Conservation (phyloP, 1,284 basidiomycete species). For the Ganoderma resinaceum region DNA sequence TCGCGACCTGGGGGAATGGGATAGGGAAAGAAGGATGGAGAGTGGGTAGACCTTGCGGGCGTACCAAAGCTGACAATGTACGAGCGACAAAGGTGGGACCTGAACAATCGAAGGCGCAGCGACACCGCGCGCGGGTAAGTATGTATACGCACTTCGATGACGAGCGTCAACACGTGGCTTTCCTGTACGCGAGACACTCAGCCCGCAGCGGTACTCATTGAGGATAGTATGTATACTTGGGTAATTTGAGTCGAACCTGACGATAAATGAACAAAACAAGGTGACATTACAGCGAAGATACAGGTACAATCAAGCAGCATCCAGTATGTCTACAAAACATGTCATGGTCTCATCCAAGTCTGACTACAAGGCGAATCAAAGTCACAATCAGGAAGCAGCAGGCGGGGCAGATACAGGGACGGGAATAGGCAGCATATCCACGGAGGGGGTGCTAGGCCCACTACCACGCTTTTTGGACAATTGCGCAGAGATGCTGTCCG, state of each 20-base stretch:
- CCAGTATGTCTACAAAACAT: conserved; percentile 1
- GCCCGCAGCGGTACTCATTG: not conserved
- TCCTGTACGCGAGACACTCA: too few relatives aligned
- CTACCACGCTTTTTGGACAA: conserved; percentile 27
- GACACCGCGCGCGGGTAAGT: conserved; percentile 4
- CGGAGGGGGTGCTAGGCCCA: conserved; percentile 26
- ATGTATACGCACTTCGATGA: conserved; percentile 6
- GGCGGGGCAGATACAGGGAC: conserved; percentile 20
- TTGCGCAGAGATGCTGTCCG: conserved; percentile 29
- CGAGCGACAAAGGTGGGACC: not conserved
- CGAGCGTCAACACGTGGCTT: conserved; percentile 17
- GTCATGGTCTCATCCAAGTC: not conserved
- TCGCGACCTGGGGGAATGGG: conserved; percentile 3
- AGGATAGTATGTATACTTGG: not conserved
- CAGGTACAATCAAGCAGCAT: conserved; percentile 1
- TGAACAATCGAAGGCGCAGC: not conserved
- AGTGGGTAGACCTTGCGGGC: conserved; percentile 3
- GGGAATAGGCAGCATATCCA: conserved; percentile 21
- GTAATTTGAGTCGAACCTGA: not conserved
- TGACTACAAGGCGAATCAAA: not conserved
- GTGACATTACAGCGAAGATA: not conserved
- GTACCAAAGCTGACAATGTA: conserved; percentile 1
- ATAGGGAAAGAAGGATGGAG: conserved; percentile 1
- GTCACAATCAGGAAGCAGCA: conserved; percentile 10
- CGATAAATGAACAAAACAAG: not conserved